phyloP scores from a whole-genome alignment of 1,284 basidiomycete species.

The Violaceomyces palustris region DNA sequence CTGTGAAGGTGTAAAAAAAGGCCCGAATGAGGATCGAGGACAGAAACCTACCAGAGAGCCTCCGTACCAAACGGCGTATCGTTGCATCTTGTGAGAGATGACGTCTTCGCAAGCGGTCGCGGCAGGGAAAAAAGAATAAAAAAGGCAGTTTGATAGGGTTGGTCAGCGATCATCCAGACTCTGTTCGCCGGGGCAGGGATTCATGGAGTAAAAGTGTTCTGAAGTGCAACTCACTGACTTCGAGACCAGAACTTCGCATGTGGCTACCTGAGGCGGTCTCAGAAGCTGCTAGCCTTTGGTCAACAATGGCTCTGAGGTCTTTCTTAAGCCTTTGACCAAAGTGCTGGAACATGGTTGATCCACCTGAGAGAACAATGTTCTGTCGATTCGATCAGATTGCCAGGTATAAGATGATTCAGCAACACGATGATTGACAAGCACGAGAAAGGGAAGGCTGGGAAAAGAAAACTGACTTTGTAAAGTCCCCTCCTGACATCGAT shows the following conservation, averaged over 20 bases:
- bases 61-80: conserved; percentile 98
- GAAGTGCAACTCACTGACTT: conserved; percentile 27
- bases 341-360: conserved; percentile 97
- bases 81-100: conserved; percentile 95
- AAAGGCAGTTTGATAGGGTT: too few relatives aligned
- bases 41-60: conserved; percentile 85
- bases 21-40: conserved; percentile 53
- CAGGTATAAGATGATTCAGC: too few relatives aligned
- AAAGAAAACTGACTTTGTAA: conserved; percentile 67
- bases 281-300: conserved; percentile 76
- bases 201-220: neutral
- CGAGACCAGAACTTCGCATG: conserved; percentile 57
- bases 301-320: conserved; percentile 89
- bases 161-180: neutral
- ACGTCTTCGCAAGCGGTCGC: conserved; percentile 92
- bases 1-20: neutral
- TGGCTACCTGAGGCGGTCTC: conserved; percentile 70
- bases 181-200: neutral
- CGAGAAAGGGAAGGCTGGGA: too few relatives aligned
- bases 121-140: neutral
- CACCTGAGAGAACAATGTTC: conserved; percentile 91
- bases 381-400: too few relatives aligned
- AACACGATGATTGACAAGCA: too few relatives aligned
- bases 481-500: conserved; percentile 90
- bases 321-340: conserved; percentile 93